These are phyloP conservation scores for Aspergillus diversus DNA, from an alignment of 495 filamentous ascomycete genomes.

Conservation along the genomic window DNA sequence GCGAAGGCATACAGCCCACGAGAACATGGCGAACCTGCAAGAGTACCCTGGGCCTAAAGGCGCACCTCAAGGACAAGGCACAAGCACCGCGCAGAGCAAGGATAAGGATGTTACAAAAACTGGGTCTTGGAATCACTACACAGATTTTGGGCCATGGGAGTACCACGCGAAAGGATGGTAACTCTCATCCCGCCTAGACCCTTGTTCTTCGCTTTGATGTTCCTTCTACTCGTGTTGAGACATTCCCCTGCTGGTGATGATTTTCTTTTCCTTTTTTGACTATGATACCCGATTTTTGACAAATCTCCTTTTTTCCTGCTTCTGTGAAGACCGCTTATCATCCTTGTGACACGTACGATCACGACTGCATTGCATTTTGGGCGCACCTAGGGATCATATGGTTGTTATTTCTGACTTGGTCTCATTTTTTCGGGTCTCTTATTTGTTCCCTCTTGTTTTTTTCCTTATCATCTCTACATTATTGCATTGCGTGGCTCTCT, in stretches of 20 bases:
- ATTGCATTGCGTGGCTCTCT: constrained; percentile 37
- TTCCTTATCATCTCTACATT: constrained; percentile 17
- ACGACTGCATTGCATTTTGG: constrained; percentile 54
- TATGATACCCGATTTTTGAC: constrained; percentile 34
- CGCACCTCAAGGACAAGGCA: constrained; percentile 28
- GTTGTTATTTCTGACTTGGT: constrained; percentile 40
- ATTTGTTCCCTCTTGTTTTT: constrained; percentile 30
- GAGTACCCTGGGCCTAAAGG: constrained; percentile 63
- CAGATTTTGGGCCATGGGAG: constrained; percentile 66
- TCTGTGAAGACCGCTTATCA: constrained; percentile 33
- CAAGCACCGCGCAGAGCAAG: constrained; percentile 28
- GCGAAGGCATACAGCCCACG: constrained; percentile 87
- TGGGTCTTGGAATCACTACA: constrained; percentile 67
- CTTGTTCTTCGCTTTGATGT: constrained; percentile 13
- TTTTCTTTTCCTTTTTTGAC: constrained; percentile 36
- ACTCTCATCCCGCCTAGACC: background rate
- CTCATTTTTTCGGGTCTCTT: constrained; percentile 30
- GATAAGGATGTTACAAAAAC: constrained; percentile 57
- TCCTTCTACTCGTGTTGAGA: constrained; percentile 25
- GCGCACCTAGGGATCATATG: constrained; percentile 45
- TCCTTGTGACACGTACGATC: constrained; percentile 47
- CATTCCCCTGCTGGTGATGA: constrained; percentile 29
- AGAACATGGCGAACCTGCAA: constrained; percentile 74
- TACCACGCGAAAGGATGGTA: constrained; percentile 76
- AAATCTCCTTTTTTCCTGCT: constrained; percentile 19